Percentiles rank a stretch among this genome's conserved stretches.
phyloP scores from a whole-genome alignment of 257 asterid genomes.

The Thymus mandschuricus region DNA sequence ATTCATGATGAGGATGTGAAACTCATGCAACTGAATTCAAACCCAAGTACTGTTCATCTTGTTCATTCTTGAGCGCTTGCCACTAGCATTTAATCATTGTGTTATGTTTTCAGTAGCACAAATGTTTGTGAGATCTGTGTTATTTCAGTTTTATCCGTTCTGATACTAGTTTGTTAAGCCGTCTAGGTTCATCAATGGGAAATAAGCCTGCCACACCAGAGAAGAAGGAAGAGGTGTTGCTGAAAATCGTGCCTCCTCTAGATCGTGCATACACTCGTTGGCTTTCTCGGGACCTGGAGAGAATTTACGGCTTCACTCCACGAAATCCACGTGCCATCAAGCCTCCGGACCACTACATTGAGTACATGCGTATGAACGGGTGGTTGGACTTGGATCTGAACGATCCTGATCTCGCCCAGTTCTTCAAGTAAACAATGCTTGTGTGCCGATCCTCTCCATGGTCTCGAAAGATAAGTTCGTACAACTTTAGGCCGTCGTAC shows the following conservation, averaged over 20 bases:
- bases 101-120: neutral
- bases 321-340: constrained; percentile 62
- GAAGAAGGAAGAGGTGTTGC: constrained; percentile 50
- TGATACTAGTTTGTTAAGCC: constrained; percentile 8
- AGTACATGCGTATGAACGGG: constrained; percentile 85
- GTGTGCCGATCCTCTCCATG: neutral
- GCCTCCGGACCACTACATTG: constrained; percentile 88
- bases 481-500: neutral
- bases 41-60: no score
- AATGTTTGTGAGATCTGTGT: neutral
- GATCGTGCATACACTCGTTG: constrained; percentile 67
- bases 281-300: constrained; percentile 80
- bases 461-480: constrained; percentile 7
- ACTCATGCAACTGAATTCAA: no score
- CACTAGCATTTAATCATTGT: no score
- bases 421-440: constrained; percentile 52
- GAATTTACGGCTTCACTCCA: constrained; percentile 74
- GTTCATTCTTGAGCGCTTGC: no score
- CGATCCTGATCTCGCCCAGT: constrained; percentile 77
- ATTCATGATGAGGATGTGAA: no score
- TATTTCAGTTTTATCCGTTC: neutral
- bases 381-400: constrained; percentile 80
- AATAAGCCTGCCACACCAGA: constrained; percentile 67
- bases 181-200: constrained; percentile 60
- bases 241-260: constrained; percentile 78